phyloP scores from a whole-genome alignment of 768 basidiomycete genomes.

The Boletus rubropictus region DNA sequence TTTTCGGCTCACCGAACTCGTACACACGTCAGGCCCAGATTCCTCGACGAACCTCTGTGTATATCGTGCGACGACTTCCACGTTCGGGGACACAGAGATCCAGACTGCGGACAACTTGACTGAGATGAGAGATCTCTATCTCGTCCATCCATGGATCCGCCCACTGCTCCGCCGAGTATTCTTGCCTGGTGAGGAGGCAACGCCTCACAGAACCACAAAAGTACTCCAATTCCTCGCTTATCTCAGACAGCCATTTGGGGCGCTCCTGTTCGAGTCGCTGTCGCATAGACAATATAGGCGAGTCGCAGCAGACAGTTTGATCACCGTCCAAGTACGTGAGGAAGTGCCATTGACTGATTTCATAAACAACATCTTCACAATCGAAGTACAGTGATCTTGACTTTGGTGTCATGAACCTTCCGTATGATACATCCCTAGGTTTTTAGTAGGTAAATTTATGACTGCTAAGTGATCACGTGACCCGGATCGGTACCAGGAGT shows the following conservation, averaged over 20 bases:
- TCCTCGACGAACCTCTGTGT: neutral
- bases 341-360: neutral
- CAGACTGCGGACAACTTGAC: neutral
- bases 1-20: neutral
- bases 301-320: slow-evolving; percentile 9
- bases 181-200: neutral
- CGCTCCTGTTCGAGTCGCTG: neutral
- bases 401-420: neutral
- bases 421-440: neutral
- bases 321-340: slow-evolving; percentile 4
- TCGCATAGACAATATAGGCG: neutral
- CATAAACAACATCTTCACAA: neutral
- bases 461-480: slow-evolving; percentile 2
- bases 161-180: slow-evolving; percentile 1
- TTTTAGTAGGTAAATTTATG: neutral
- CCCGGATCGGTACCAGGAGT: neutral
- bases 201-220: neutral
- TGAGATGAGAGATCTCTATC: neutral
- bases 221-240: slow-evolving; percentile 1
- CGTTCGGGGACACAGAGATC: slow-evolving; percentile 1
- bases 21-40: neutral
- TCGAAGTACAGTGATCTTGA: neutral
- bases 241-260: slow-evolving; percentile 4
- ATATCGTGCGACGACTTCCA: neutral
- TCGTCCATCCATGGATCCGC: slow-evolving; percentile 13